Evolutionary conservation across 345 rosid species (phyloP).

Genomic region (Lenwebbia sp.): DNA sequence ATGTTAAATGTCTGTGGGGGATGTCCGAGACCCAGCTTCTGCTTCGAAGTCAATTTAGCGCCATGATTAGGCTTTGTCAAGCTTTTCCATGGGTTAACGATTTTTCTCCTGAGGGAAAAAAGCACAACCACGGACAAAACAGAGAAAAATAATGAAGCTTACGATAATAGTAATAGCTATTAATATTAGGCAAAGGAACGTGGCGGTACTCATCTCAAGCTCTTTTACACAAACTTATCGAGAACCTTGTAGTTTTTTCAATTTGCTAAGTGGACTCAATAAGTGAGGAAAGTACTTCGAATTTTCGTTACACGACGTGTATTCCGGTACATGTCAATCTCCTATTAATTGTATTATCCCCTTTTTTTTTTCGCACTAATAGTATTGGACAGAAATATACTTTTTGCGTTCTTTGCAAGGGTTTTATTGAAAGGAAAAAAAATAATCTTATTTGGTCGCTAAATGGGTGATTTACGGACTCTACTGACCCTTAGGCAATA

Average conservation of each 20-base stretch:
- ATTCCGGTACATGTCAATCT: neutral
- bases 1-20: conserved; percentile 6
- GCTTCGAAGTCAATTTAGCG: conserved; percentile 24
- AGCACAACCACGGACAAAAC: conserved; percentile 7
- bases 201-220: neutral
- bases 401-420: neutral
- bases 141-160: conserved; percentile 11
- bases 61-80: conserved; percentile 27
- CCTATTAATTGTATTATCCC: neutral
- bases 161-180: neutral
- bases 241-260: neutral
- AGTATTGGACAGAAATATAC: neutral
- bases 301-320: neutral
- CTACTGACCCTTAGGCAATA: neutral
- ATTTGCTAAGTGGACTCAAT: neutral
- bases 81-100: conserved; percentile 29
- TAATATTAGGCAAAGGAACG: neutral
- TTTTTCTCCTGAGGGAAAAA: neutral
- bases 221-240: neutral
- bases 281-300: neutral
- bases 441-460: neutral
- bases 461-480: neutral
- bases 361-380: neutral
- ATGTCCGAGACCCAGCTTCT: neutral
- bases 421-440: neutral